Evolutionary conservation across 257 asterid genomes (phyloP), one percentile per base, ranked within the genome.

Genomic region (Prunella vulgaris): DNA sequence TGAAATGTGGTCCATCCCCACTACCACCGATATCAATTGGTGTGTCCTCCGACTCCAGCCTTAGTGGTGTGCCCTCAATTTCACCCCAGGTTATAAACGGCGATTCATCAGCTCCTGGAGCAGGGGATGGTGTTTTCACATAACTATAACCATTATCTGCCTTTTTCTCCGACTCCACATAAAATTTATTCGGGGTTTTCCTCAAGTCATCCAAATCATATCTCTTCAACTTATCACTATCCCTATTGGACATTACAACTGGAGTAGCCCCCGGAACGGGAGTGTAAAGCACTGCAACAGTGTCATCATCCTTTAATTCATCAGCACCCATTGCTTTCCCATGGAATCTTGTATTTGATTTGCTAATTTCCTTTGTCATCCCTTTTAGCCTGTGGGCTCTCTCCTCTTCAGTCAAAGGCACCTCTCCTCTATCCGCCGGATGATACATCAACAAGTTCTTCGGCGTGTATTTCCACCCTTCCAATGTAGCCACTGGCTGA

Each of bases 81-180:
- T 93, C 99, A 54, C 99, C 97, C 99, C 99, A 93, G 0, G 99
- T 93, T 53, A 90, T 86, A 64, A 93, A 84, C 0, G 97, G 99
- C 0, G 99, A 93, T 72, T 81, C 97, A 33, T 93, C 96, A 33
- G 72, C 81, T 76, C 97, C 97, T 0, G 99, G 97, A 5, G 88
- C 96, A 42, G 97, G 97, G n/a, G 97, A 93, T 0, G 99, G 99
- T 15, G 99, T 93, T 81, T 68, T 88, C 72, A 90, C 96, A 71
- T 84, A 93, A 68, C 78, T 86, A 83, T 90, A 93, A 20, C 97
- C 99, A 69, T 93, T 90, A 37, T 84, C 96, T 4, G 96, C 96
- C 79, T 82, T 90, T 78, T 89, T 90, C 73, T 80, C 88, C 0
- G 93, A 86, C 74, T 89, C 97, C 7, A 81, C 83, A 69, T 87